Conservation (phyloP, 805 yeast species). For the Metschnikowia bowlesiae region DNA sequence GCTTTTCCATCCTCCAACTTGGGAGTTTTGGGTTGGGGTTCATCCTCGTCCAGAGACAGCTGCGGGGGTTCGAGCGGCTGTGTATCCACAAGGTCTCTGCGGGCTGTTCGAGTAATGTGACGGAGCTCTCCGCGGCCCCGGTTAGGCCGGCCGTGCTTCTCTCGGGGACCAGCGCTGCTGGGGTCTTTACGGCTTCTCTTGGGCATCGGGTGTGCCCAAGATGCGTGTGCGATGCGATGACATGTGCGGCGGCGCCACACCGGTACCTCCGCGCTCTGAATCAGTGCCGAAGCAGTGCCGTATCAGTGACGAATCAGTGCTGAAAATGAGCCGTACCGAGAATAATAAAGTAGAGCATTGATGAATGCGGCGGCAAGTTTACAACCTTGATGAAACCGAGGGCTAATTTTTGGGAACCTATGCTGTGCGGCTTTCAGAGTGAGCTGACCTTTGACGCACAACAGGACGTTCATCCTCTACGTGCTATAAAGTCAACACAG, state of each 20-base stretch:
- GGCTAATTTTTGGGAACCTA: too few species aligned
- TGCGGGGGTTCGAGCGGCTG: conserved; percentile 16
- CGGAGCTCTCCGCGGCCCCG: conserved; percentile 62
- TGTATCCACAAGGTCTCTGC: conserved; percentile 24
- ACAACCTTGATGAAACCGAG: too few species aligned
- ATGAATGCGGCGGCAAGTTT: too few species aligned
- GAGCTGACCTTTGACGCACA: too few species aligned
- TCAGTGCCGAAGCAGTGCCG: neutral
- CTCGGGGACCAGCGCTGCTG: neutral
- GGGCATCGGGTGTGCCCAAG: neutral
- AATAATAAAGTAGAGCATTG: too few species aligned
- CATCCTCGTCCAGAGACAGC: conserved; percentile 10
- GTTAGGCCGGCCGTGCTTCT: conserved; percentile 20
- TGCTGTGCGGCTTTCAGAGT: too few species aligned
- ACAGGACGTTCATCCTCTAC: too few species aligned
- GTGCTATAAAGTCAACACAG: too few species aligned
- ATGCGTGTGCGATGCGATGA: conserved; percentile 7
- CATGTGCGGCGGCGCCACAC: neutral
- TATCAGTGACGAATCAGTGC: too few species aligned
- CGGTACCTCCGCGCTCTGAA: neutral
- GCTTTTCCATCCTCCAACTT: conserved; percentile 38
- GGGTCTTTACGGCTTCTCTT: neutral
- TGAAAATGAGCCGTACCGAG: too few species aligned
- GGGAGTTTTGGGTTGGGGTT: conserved; percentile 17
- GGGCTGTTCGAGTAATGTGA: conserved; percentile 52